Conservation (phyloP, 2,329 filamentous ascomycete species). For the Grosmannia serpens region DNA sequence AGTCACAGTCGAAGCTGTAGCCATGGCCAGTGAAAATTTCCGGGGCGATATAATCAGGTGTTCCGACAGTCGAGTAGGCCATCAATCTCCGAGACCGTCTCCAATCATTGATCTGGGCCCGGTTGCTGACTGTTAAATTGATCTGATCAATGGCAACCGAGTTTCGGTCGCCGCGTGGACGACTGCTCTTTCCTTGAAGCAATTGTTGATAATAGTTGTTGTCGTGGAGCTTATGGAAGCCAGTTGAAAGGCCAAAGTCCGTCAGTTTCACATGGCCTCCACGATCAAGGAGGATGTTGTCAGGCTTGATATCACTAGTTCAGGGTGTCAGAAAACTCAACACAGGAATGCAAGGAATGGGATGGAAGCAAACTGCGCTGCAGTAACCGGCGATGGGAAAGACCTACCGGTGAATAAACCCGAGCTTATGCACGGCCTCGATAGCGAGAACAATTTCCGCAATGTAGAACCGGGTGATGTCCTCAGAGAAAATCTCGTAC, state of each 20-base stretch:
- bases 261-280: slow-evolving; percentile 97
- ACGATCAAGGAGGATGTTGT: slow-evolving; percentile 93
- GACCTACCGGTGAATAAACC: slow-evolving; percentile 74
- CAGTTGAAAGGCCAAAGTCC: slow-evolving; percentile 94
- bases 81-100: slow-evolving; percentile 88
- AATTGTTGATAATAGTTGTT: slow-evolving; percentile 98
- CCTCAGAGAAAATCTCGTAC: slow-evolving; percentile 98
- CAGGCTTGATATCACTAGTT: slow-evolving; percentile 92
- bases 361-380: too few relatives aligned
- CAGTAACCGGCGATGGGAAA: too few relatives aligned
- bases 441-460: slow-evolving; percentile 97
- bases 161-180: slow-evolving; percentile 67
- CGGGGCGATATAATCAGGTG: slow-evolving; percentile 95
- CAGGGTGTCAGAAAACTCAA: background rate
- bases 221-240: slow-evolving; percentile 95
- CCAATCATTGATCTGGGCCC: slow-evolving; percentile 97
- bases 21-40: slow-evolving; percentile 96
- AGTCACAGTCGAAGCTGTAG: slow-evolving; percentile 95
- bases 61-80: slow-evolving; percentile 96
- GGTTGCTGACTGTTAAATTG: slow-evolving; percentile 94
- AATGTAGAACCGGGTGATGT: slow-evolving; percentile 98
- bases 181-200: slow-evolving; percentile 67
- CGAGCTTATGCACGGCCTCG: slow-evolving; percentile 93
- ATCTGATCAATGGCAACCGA: slow-evolving; percentile 97
- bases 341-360: background rate